Evolutionary conservation across 495 filamentous ascomycete genomes (phyloP).

Genomic region (Neurospora sp.): DNA sequence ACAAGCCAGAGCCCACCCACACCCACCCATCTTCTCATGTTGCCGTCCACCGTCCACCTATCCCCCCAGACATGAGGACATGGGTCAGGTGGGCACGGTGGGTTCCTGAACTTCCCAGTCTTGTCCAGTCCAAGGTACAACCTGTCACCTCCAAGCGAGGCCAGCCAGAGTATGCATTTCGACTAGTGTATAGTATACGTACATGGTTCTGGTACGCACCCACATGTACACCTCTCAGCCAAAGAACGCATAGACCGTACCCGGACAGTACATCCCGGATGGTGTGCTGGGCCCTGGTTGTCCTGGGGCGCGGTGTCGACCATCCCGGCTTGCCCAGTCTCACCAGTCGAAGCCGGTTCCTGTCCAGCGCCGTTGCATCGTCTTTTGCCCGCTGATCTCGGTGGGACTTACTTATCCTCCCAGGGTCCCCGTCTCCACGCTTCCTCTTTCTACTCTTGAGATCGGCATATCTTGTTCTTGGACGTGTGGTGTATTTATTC

Average conservation of each 20-base stretch:
- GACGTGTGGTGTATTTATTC: conserved; percentile 40
- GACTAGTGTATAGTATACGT: conserved; percentile 20
- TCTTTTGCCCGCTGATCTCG: conserved; percentile 30
- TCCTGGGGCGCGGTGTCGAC: conserved; percentile 3
- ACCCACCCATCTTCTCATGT: conserved; percentile 32
- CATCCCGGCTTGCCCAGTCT: conserved; percentile 8
- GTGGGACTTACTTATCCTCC: conserved; percentile 39
- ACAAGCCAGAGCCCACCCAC: conserved; percentile 15
- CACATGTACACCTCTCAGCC: neutral
- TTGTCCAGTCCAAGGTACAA: conserved; percentile 13
- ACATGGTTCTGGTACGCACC: neutral
- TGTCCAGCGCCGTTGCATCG: conserved; percentile 24
- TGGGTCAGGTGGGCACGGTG: conserved; percentile 15
- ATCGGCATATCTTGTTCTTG: conserved; percentile 40
- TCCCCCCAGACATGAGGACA: conserved; percentile 40
- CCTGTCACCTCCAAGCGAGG: conserved; percentile 39
- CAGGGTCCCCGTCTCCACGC: conserved; percentile 34
- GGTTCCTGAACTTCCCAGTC: conserved; percentile 15
- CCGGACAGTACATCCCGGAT: conserved; percentile 6
- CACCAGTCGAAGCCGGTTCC: conserved; percentile 18
- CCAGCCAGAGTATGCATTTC: conserved; percentile 1
- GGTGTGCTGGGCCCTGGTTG: conserved; percentile 4
- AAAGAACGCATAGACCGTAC: neutral
- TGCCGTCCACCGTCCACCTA: conserved; percentile 20
- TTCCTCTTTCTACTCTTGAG: conserved; percentile 30